Evolutionary conservation across 495 filamentous ascomycete species (phyloP).

Genomic region (Halenospora varia): DNA sequence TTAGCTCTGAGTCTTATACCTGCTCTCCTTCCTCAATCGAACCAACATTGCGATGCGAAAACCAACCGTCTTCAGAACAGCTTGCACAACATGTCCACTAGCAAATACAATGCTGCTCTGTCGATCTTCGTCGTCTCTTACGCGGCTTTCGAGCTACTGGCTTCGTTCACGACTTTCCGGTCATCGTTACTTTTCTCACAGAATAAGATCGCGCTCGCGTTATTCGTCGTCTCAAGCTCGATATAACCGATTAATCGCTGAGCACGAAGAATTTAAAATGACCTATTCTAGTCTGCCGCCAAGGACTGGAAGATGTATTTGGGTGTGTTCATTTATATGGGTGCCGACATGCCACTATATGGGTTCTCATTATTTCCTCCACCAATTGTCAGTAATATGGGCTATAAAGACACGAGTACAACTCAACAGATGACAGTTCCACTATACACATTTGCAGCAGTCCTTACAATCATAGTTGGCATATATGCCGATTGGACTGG

Average conservation of each 20-base stretch:
- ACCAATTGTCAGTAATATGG: conserved; percentile 72
- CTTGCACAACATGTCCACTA: conserved; percentile 53
- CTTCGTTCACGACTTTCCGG: conserved; percentile 89
- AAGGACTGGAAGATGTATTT: conserved; percentile 87
- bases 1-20: conserved; percentile 74
- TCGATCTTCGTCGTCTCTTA: conserved; percentile 94
- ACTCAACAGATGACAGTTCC: conserved; percentile 85
- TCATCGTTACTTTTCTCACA: conserved; percentile 73
- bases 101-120: conserved; percentile 73
- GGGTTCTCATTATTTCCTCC: conserved; percentile 90
- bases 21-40: conserved; percentile 80
- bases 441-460: conserved; percentile 78
- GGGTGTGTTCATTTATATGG: conserved; percentile 78
- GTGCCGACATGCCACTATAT: conserved; percentile 69
- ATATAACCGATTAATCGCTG: conserved; percentile 75
- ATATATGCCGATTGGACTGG: conserved; percentile 75
- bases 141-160: conserved; percentile 77
- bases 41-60: conserved; percentile 84
- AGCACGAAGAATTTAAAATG: conserved; percentile 76
- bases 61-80: conserved; percentile 66
- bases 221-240: conserved; percentile 63
- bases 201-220: conserved; percentile 70
- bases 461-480: conserved; percentile 73
- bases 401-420: conserved; percentile 56
- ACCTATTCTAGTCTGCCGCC: conserved; percentile 70